Evolutionary conservation across 495 filamentous ascomycete genomes (phyloP).

Genomic region (Rhypophila decipiens): DNA sequence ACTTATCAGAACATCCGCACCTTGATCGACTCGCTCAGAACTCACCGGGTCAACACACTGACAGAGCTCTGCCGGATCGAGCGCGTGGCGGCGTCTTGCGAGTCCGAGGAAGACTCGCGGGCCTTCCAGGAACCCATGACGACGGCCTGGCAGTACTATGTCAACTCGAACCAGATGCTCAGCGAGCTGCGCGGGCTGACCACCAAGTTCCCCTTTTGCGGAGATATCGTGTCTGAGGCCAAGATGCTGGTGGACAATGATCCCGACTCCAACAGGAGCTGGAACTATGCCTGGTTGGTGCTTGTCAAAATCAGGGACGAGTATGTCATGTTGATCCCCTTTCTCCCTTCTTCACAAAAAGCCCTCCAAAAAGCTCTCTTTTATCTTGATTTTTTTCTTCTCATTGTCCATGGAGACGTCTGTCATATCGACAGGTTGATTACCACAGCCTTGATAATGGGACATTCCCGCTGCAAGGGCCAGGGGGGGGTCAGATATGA

Average conservation of each 20-base stretch:
- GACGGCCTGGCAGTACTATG: conserved; percentile 66
- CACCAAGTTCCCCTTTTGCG: conserved; percentile 65
- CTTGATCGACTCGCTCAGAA: conserved; percentile 48
- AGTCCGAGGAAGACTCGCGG: conserved; percentile 49
- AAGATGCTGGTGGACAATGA: conserved; percentile 60
- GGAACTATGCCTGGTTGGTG: conserved; percentile 74
- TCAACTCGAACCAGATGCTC: conserved; percentile 66
- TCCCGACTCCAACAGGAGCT: conserved; percentile 59
- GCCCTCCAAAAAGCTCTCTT: too few species aligned
- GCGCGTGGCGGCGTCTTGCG: conserved; percentile 50
- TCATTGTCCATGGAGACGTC: too few species aligned
- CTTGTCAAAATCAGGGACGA: conserved; percentile 61
- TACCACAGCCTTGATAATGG: too few species aligned
- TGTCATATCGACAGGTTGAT: too few species aligned
- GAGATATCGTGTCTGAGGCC: conserved; percentile 60
- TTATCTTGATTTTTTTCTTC: neutral
- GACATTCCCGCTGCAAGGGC: too few species aligned
- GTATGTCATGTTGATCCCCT: conserved; percentile 37
- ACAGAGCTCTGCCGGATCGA: conserved; percentile 72
- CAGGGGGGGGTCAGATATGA: too few species aligned
- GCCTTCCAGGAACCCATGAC: conserved; percentile 57
- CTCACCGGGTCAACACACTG: conserved; percentile 65
- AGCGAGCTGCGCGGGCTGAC: conserved; percentile 65
- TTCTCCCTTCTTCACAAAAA: neutral
- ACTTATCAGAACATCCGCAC: conserved; percentile 30